These are phyloP conservation scores for Cyamopsis tetragonoloba DNA, from an alignment of 306 rosid genomes.

Conservation along the genomic window DNA sequence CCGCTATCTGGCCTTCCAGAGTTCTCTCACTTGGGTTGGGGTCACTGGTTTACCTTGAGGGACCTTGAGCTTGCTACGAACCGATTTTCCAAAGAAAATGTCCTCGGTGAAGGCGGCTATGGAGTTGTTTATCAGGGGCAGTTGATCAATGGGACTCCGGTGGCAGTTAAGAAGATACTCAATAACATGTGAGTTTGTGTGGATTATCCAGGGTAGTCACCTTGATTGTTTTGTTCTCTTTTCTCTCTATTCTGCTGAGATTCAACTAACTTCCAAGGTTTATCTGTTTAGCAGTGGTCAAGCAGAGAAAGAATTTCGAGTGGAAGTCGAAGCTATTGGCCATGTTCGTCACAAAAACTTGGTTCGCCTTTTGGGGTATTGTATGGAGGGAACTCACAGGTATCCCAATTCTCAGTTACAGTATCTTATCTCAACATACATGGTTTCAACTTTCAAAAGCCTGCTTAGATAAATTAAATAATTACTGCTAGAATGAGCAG, in stretches of 20 bases:
- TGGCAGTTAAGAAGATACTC: conserved; percentile 94
- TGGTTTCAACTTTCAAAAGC: conserved; percentile 14
- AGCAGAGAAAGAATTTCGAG: conserved; percentile 93
- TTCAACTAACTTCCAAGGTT: conserved; percentile 25
- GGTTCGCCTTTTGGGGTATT: conserved; percentile 92
- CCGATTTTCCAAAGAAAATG: conserved; percentile 70
- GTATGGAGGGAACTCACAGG: conserved; percentile 92
- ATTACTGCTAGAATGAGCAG: not conserved
- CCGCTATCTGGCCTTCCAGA: conserved; percentile 83
- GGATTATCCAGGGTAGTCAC: not conserved
- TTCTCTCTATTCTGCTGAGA: conserved; percentile 15
- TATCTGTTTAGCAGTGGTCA: conserved; percentile 57
- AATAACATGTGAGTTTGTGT: conserved; percentile 73
- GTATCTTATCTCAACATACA: not conserved
- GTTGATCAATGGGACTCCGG: conserved; percentile 78
- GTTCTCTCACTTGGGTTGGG: conserved; percentile 96
- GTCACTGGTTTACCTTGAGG: conserved; percentile 95
- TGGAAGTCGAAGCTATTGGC: conserved; percentile 96
- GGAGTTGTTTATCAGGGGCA: conserved; percentile 84
- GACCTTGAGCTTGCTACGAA: conserved; percentile 89
- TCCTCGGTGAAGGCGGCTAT: conserved; percentile 96
- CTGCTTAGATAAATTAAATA: not conserved
- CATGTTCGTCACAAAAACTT: conserved; percentile 94
- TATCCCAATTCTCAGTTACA: conserved; percentile 27
- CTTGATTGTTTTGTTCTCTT: conserved; percentile 18